Evolutionary conservation across 208 protist genomes (phyloP).

Genomic region (Trypanosoma caninum): DNA sequence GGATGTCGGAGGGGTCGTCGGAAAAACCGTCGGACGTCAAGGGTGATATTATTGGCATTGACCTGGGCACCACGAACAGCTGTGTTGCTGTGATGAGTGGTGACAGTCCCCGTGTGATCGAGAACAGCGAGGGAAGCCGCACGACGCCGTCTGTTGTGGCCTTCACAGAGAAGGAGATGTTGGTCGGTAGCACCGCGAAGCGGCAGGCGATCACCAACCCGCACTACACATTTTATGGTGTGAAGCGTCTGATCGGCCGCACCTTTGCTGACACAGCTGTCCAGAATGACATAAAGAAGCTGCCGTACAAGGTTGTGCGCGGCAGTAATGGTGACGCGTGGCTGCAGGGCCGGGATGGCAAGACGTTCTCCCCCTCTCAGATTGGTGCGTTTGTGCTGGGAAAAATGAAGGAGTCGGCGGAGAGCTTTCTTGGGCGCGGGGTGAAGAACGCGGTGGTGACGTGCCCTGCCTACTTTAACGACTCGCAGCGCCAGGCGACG

Average conservation of each 20-base stretch:
- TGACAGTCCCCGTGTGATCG: conserved; percentile 41
- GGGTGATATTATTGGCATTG: conserved; percentile 33
- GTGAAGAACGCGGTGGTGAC: conserved; percentile 97
- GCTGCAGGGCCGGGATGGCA: conserved; percentile 88
- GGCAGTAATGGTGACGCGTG: conserved; percentile 94
- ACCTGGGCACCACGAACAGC: conserved; percentile 47
- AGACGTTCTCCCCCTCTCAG: conserved; percentile 83
- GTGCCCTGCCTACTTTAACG: conserved; percentile 99
- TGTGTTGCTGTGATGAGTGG: conserved; percentile 62
- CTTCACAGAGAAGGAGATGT: conserved; percentile 63
- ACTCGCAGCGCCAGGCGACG: conserved; percentile 99
- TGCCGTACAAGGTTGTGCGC: conserved; percentile 88
- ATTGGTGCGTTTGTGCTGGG: conserved; percentile 85
- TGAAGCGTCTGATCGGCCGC: conserved; percentile 92
- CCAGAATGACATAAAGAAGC: conserved; percentile 95
- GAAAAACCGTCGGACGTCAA: conserved; percentile 70
- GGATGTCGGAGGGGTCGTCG: no score
- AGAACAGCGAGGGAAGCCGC: conserved; percentile 80
- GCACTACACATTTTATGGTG: conserved; percentile 88
- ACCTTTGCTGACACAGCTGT: conserved; percentile 91
- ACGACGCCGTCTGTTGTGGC: conserved; percentile 85
- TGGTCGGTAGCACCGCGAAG: conserved; percentile 89
- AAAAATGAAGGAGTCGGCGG: conserved; percentile 94
- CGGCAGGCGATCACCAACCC: conserved; percentile 92
- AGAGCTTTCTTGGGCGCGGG: conserved; percentile 91